Evolutionary conservation across 2,329 filamentous ascomycete genomes (phyloP), one percentile per base, ranked within the genome.

Genomic region (Bisporella sp.): DNA sequence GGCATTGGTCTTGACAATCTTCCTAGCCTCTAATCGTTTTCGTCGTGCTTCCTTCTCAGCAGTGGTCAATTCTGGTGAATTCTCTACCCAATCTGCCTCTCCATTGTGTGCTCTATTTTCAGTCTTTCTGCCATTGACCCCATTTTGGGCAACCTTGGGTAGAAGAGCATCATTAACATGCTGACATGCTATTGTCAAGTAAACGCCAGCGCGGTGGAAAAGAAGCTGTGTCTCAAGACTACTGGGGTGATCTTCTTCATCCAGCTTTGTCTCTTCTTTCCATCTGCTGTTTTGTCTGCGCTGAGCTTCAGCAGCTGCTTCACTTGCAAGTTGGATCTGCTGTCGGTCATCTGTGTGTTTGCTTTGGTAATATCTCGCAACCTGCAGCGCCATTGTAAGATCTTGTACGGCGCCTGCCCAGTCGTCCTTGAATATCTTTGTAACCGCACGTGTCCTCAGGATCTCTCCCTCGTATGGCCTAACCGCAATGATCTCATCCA

Each of bases 341-440:
- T 78, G 76, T 43, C 59, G 56, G 29, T 59, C 59, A 35, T 59
- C 57, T 47, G 58, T 65, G 50, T 66, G 63, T 52, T 65, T 58
- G 13, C 53, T 58, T 48, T 66, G 63, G 45, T 61, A 59, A 54
- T 58, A 65, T 54, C 59, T 64, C 56, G 60, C 60, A 70, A 74
- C 52, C 68, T 71, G 52, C 68, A 93, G 68, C 1, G 85, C 87
- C 39, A 76, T 73, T 0, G 84, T 88, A 56, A 92, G 69, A 66
- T 95, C 89, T 52, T 77, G 73, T 3, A 76, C 78, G 4, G 88
- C 87, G 28, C 83, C 84, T 11, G 81, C 73, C 59, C 78, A 84
- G 64, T 93, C 85, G 13, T 84, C 78, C 63, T 88, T 89, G 69
- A 91, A 89, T 50, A 85, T 78, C 57, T 81, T 81, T 32, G 89